Percentiles rank a stretch among this genome's conserved stretches.
Conservation (phyloP, 768 basidiomycete species). For the Pholiota molesta region DNA sequence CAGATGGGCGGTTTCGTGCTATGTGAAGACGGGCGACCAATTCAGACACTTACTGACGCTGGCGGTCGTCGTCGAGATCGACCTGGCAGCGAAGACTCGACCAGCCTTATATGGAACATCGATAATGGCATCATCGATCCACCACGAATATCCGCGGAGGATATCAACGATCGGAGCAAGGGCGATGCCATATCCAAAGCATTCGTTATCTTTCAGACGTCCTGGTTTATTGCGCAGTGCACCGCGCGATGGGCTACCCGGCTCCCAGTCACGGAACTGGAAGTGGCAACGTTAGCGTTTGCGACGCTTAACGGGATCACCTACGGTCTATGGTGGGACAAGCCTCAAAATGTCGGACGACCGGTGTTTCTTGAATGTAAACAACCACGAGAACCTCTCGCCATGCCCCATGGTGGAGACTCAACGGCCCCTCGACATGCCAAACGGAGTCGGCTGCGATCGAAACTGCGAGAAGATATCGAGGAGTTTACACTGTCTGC, state of each 20-base stretch:
- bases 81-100: neutral
- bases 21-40: constrained; percentile 21
- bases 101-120: constrained; percentile 4
- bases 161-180: constrained; percentile 32
- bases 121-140: constrained; percentile 16
- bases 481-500: too few species aligned
- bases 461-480: neutral
- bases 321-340: constrained; percentile 41
- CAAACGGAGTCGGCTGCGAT: neutral
- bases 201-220: constrained; percentile 33
- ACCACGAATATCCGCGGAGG: constrained; percentile 20
- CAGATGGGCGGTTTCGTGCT: constrained; percentile 24
- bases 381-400: too few species aligned
- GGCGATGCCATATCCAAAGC: constrained; percentile 36
- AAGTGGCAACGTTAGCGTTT: constrained; percentile 38
- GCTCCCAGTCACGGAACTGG: constrained; percentile 35
- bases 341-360: constrained; percentile 36
- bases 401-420: too few species aligned
- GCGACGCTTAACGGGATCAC: constrained; percentile 31
- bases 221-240: constrained; percentile 37
- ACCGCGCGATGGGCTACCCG: constrained; percentile 24
- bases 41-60: neutral
- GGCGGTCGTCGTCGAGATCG: neutral
- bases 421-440: too few species aligned
- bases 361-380: neutral